These are phyloP conservation scores for Colletotrichum sp. DNA, from an alignment of 2,329 filamentous ascomycete genomes.

Conservation along the genomic window DNA sequence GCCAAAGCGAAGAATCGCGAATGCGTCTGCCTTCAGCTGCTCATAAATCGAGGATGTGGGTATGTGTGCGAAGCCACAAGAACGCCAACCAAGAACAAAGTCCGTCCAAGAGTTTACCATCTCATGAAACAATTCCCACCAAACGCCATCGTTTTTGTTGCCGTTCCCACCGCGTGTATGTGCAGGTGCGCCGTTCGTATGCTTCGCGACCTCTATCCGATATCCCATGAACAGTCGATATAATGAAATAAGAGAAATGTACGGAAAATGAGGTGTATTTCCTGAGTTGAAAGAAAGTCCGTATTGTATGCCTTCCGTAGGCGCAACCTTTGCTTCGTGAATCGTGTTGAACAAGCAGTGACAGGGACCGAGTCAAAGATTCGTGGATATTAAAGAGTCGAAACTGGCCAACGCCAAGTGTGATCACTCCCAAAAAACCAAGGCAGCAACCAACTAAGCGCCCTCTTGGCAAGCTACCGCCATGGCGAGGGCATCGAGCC, in stretches of 20 bases:
- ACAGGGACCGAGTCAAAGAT: not conserved
- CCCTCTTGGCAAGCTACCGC: constrained; percentile 59
- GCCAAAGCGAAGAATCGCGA: constrained; percentile 3
- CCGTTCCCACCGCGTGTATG: constrained; percentile 9
- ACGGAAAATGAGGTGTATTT: not conserved
- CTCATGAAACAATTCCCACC: not conserved
- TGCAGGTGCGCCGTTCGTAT: constrained; percentile 21
- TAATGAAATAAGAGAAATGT: not conserved
- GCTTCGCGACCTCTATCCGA: constrained; percentile 18
- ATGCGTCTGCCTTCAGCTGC: constrained; percentile 11
- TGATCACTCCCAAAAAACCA: not conserved
- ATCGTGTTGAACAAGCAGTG: not conserved
- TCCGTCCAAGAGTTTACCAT: not conserved
- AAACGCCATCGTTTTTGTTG: constrained; percentile 14
- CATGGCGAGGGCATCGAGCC: constrained; percentile 59
- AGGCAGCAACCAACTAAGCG: not conserved
- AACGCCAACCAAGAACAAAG: not conserved
- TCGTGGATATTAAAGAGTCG: not conserved
- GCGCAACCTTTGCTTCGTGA: not conserved
- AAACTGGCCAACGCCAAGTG: not conserved
- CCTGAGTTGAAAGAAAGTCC: not conserved
- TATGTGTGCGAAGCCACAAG: constrained; percentile 17
- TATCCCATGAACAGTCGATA: not conserved
- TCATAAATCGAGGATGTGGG: constrained; percentile 16
- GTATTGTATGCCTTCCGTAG: not conserved